These are phyloP conservation scores for Fusarium nygamai DNA, from an alignment of 2,329 filamentous ascomycete genomes.

Conservation along the genomic window DNA sequence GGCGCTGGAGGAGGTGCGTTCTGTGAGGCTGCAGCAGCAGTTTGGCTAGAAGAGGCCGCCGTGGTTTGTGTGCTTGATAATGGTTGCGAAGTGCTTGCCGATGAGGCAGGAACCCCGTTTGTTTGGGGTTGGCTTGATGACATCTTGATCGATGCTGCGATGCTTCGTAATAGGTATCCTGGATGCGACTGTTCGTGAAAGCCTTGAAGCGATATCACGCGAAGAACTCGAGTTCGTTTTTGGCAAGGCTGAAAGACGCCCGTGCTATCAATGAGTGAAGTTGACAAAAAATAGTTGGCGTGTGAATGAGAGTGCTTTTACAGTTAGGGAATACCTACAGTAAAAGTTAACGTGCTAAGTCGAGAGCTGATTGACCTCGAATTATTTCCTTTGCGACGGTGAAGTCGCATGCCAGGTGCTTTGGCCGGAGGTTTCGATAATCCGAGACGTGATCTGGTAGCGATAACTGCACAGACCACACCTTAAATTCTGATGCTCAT, in stretches of 20 bases:
- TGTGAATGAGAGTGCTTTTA: neutral
- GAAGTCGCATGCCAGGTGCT: constrained; percentile 14
- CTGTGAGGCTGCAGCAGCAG: constrained; percentile 35
- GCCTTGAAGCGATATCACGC: constrained; percentile 5
- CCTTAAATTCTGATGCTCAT: constrained; percentile 45
- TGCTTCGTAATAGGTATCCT: neutral
- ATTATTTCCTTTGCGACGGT: constrained; percentile 8
- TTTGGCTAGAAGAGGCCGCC: constrained; percentile 41
- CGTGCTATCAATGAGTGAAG: neutral
- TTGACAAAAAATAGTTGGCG: neutral
- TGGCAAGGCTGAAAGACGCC: neutral
- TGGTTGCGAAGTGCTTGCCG: constrained; percentile 51
- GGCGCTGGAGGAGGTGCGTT: constrained; percentile 44
- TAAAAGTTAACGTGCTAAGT: neutral
- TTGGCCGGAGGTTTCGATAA: constrained; percentile 30
- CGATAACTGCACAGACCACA: constrained; percentile 47
- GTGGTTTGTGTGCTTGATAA: constrained; percentile 50
- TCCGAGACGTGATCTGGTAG: constrained; percentile 26
- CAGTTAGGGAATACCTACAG: neutral
- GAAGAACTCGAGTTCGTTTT: neutral
- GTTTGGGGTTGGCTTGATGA: constrained; percentile 58
- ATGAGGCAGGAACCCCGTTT: constrained; percentile 61
- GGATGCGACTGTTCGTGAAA: neutral
- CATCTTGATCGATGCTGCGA: constrained; percentile 39
- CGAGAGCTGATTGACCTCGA: neutral